Evolutionary conservation across 2,329 filamentous ascomycete genomes (phyloP).

Genomic region (Cytospora paraplurivora): DNA sequence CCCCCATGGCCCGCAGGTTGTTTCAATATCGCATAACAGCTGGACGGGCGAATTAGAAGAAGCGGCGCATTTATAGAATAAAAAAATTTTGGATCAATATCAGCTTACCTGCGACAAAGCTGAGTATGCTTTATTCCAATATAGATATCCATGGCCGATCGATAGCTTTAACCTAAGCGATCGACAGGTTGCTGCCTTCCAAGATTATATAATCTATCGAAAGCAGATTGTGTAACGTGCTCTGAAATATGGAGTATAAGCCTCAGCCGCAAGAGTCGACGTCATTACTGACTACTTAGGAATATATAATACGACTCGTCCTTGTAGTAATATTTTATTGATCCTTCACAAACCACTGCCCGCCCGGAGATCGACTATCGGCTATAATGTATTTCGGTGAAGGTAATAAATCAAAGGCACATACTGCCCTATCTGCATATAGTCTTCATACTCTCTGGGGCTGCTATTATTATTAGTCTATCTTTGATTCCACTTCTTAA

Average conservation of each 20-base stretch:
- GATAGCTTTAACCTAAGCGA: constrained; percentile 3
- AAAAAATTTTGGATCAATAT: neutral
- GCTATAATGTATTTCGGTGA: neutral
- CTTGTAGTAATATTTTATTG: neutral
- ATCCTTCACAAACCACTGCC: neutral
- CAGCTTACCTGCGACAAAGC: neutral
- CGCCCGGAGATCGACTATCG: neutral
- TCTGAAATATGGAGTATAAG: neutral
- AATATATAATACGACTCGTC: constrained; percentile 2
- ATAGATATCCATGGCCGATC: neutral
- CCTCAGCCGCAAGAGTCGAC: constrained; percentile 1
- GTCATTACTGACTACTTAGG: neutral
- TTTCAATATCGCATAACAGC: constrained; percentile 1
- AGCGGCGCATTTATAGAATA: neutral
- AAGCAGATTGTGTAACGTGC: neutral
- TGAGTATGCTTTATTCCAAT: constrained; percentile 6
- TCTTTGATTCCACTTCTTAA: neutral
- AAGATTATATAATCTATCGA: neutral
- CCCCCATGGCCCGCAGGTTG: neutral
- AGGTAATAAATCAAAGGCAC: neutral
- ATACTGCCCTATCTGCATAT: neutral
- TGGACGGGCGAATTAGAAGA: constrained; percentile 4
- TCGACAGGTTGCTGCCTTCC: constrained; percentile 4
- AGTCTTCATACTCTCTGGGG: neutral
- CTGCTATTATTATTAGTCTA: neutral